These are phyloP conservation scores for Verticillium dahliae DNA, from an alignment of 2,329 filamentous ascomycete genomes.

Conservation along the genomic window DNA sequence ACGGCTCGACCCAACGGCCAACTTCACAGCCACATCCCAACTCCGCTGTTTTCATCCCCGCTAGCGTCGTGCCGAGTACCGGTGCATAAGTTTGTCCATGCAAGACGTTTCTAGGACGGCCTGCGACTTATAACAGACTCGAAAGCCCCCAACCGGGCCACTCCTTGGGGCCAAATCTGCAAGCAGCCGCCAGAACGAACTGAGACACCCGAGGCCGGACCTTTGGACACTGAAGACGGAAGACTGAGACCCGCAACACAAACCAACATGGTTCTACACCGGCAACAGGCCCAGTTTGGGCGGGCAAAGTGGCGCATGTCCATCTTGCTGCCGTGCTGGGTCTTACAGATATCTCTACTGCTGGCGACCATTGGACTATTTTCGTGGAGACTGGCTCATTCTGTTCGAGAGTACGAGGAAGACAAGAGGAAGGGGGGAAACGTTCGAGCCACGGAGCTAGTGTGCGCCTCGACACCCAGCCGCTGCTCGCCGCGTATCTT, in stretches of 20 bases:
- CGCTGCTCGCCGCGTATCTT: background rate
- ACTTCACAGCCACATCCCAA: background rate
- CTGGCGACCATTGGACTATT: conserved; percentile 44
- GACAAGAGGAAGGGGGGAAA: conserved; percentile 26
- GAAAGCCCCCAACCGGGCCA: background rate
- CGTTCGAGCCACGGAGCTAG: conserved; percentile 39
- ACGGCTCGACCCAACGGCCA: background rate
- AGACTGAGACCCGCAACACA: background rate
- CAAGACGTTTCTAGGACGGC: background rate
- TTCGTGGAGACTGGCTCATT: conserved; percentile 43
- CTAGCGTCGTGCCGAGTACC: background rate
- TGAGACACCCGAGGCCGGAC: background rate
- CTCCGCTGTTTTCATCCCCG: background rate
- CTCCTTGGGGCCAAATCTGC: background rate
- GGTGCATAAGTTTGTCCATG: background rate
- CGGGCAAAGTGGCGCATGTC: conserved; percentile 43
- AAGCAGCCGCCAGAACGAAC: background rate
- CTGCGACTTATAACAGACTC: background rate
- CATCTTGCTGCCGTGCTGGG: conserved; percentile 44
- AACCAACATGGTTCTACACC: conserved; percentile 31
- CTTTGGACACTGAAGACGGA: background rate
- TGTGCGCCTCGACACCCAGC: conserved; percentile 31
- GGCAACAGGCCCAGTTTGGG: conserved; percentile 45
- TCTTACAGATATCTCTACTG: conserved; percentile 37
- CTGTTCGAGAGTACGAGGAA: conserved; percentile 34